Percentiles rank a stretch among this genome's conserved stretches.
phyloP scores from a whole-genome alignment of 2,329 filamentous ascomycete genomes.

The Fusarium paranaense region DNA sequence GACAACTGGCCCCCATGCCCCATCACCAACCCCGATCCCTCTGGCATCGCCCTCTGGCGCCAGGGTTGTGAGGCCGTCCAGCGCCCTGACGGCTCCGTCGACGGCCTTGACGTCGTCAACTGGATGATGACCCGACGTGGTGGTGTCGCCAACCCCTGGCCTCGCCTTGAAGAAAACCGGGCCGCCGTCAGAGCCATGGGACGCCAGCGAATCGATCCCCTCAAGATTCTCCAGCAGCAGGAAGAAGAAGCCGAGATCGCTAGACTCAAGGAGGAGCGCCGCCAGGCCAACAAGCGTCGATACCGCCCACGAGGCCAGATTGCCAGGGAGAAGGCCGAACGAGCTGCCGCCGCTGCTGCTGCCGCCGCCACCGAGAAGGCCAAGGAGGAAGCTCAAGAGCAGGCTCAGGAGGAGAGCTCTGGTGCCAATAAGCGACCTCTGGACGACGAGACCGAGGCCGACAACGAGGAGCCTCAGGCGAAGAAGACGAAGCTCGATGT shows the following conservation, averaged over 20 bases:
- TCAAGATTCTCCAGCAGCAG: conserved; percentile 22
- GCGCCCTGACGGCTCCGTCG: conserved; percentile 25
- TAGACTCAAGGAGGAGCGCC: conserved; percentile 32
- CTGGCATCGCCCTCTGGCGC: conserved; percentile 30
- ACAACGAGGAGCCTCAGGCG: not conserved
- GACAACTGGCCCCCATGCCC: conserved; percentile 27
- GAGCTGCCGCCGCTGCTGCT: conserved; percentile 22
- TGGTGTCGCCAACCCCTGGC: conserved; percentile 29
- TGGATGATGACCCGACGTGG: conserved; percentile 39
- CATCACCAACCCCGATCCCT: conserved; percentile 6
- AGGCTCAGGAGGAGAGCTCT: not conserved
- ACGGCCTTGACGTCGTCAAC: conserved; percentile 32
- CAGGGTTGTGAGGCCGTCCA: conserved; percentile 27
- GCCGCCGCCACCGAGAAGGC: conserved; percentile 8
- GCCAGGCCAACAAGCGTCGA: conserved; percentile 39
- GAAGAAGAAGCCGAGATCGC: conserved; percentile 27
- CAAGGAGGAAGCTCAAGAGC: not conserved
- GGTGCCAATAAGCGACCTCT: not conserved
- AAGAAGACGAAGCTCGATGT: conserved; percentile 1
- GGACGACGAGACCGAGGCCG: not conserved
- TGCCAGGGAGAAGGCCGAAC: conserved; percentile 31
- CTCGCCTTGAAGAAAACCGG: conserved; percentile 30
- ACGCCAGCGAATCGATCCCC: conserved; percentile 29
- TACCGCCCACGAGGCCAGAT: conserved; percentile 37
- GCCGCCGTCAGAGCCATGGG: conserved; percentile 33